A percentile compares a stretch with the other conserved stretches of the same genome.
Conservation (phyloP, 2,329 filamentous ascomycete species). For the Pseudovirgaria hyperparasitica region DNA sequence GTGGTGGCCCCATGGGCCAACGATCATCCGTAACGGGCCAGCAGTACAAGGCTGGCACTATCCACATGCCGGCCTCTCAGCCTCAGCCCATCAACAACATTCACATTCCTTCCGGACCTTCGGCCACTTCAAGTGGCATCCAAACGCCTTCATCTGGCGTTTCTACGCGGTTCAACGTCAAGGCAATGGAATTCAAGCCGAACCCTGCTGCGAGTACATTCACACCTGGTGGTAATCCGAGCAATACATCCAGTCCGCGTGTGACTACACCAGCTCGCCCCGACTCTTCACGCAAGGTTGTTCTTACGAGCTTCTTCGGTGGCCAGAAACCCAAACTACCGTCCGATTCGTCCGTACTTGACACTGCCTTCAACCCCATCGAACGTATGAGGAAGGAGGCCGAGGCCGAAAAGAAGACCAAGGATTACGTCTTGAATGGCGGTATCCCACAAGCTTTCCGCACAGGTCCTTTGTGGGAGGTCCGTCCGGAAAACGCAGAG, state of each 20-base stretch:
- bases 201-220: conserved; percentile 72
- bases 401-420: conserved; percentile 33
- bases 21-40: conserved; percentile 39
- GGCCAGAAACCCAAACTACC: conserved; percentile 53
- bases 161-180: conserved; percentile 46
- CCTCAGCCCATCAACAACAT: conserved; percentile 37
- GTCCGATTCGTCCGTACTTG: too few relatives aligned
- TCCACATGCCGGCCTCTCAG: conserved; percentile 21
- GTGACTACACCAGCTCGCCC: conserved; percentile 17
- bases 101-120: conserved; percentile 61
- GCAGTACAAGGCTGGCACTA: conserved; percentile 34
- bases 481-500: conserved; percentile 55
- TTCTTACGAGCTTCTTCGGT: conserved; percentile 44
- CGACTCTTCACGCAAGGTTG: conserved; percentile 14
- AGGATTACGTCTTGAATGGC: conserved; percentile 61
- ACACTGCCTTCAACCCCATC: conserved; percentile 47
- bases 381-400: conserved; percentile 58
- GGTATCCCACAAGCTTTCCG: conserved; percentile 77
- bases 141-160: conserved; percentile 41
- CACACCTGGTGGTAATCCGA: conserved; percentile 52
- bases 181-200: conserved; percentile 68
- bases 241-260: conserved; percentile 57
- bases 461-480: conserved; percentile 75
- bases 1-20: conserved; percentile 34
- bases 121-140: conserved; percentile 33